Base-by-base conservation (phyloP, 495 filamentous ascomycete genomes). In the Parathielavia hyrcaniae region DNA sequence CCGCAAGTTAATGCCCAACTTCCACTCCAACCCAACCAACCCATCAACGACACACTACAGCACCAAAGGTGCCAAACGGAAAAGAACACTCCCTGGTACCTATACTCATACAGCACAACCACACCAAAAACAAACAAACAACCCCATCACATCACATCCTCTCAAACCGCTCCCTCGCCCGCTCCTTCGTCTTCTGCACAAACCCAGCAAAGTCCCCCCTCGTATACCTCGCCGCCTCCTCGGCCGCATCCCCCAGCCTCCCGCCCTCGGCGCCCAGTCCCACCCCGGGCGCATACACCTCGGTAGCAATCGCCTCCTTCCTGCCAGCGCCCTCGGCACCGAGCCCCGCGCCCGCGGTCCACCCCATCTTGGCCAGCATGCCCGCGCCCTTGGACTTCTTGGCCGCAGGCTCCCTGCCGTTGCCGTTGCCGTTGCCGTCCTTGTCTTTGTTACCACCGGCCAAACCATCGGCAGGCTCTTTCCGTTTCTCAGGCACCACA, bases 331-430 rank as follows among this genome's bases (percentile, higher is more conserved):
- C 88, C 61, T 86, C 81, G 3, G 86, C 88, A 44, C 91, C 91
- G 19, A 97, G 75, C 1, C 91, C 91, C 55, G 84, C 79, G 1
- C 91, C 91, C 3, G 82, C 81, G 13, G 79, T 84, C 88, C 88
- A 96, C 16, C 91, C 91, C 89, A 96, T 95, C 74, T 95, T 96
- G 50, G 86, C 84, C 8, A 97, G 79, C 35, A 97, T 74, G 1
- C 86, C 83, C 7, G 88, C 87, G 23, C 91, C 91, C 73, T 91
- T 96, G n/a, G 88, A 91, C 55, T 80, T 78, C 19, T 73, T 50
- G 64, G 59, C 61, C 34, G 61, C 50, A 5, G 61, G 36, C n/a
- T 59, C 61, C 26, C 64, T 64, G 6, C 41, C 60, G 34, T 62
- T 58, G n/a, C n/a, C n/a, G n/a, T n/a, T n/a, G n/a, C n/a, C n/a